Evolutionary conservation across 352 stramenopile genomes (phyloP).

Genomic region (Pythium sp.): DNA sequence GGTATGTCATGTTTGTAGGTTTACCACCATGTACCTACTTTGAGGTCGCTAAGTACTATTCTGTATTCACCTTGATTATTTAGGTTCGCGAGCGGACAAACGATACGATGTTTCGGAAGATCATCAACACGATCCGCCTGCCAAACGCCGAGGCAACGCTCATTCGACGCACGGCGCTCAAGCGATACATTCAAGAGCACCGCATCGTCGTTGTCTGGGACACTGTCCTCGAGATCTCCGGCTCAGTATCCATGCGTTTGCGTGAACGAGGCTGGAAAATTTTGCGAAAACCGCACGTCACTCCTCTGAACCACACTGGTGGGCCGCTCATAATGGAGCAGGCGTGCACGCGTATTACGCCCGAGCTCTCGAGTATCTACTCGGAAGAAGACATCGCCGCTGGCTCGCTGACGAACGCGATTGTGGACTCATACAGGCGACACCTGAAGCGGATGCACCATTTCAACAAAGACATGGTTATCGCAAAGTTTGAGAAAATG

Average conservation of each 20-base stretch:
- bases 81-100: constrained; percentile 10
- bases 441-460: constrained; percentile 6
- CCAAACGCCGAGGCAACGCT: constrained; percentile 7
- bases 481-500: constrained; percentile 4
- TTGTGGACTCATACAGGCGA: constrained; percentile 42
- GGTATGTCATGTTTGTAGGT: neutral
- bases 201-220: constrained; percentile 12
- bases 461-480: constrained; percentile 30
- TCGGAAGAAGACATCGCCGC: constrained; percentile 22
- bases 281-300: neutral
- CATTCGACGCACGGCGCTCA: constrained; percentile 5
- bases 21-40: too few species aligned
- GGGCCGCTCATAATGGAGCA: constrained; percentile 1
- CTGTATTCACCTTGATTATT: too few species aligned
- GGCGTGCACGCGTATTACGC: constrained; percentile 8
- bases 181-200: constrained; percentile 2
- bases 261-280: constrained; percentile 12
- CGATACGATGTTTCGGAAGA: constrained; percentile 10
- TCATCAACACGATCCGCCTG: constrained; percentile 10
- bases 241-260: constrained; percentile 5
- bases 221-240: constrained; percentile 6
- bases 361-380: constrained; percentile 13
- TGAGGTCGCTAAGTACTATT: too few species aligned
- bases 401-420: constrained; percentile 41
- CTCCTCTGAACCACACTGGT: neutral